phyloP scores from a whole-genome alignment of 441 rosid genomes.

The Isatis lusitanica region DNA sequence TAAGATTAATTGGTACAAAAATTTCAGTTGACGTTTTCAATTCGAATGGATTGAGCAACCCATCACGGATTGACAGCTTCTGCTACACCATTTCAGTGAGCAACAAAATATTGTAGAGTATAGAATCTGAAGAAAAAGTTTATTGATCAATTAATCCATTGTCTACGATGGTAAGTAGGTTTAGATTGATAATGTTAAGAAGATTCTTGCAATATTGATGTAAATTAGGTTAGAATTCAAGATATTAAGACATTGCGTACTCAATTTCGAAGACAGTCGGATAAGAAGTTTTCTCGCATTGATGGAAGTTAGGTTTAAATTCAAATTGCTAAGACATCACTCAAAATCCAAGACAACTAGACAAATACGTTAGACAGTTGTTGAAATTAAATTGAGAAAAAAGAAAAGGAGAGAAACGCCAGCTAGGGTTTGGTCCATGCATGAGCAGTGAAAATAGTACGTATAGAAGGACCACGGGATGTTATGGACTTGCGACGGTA shows the following conservation, averaged over 20 bases:
- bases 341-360: constrained; percentile 25
- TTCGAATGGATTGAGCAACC: not conserved
- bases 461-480: constrained; percentile 31
- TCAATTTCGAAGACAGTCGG: not conserved
- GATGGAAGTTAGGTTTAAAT: constrained; percentile 22
- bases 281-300: not conserved
- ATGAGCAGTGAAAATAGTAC: constrained; percentile 15
- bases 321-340: constrained; percentile 4
- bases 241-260: not conserved
- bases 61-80: not conserved
- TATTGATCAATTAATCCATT: not conserved
- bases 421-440: constrained; percentile 38
- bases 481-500: constrained; percentile 13
- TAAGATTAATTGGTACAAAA: not conserved
- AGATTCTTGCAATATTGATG: not conserved
- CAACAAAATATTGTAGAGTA: not conserved
- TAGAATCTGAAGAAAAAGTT: not conserved
- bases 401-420: constrained; percentile 1
- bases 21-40: not conserved
- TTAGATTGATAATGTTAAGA: not conserved
- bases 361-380: constrained; percentile 23
- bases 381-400: constrained; percentile 27
- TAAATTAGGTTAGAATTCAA: constrained; percentile 4
- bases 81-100: not conserved
- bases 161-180: not conserved